A percentile compares a stretch with the other conserved stretches of the same genome.
phyloP scores from a whole-genome alignment of 257 asterid genomes.

The Lycium barbarum region DNA sequence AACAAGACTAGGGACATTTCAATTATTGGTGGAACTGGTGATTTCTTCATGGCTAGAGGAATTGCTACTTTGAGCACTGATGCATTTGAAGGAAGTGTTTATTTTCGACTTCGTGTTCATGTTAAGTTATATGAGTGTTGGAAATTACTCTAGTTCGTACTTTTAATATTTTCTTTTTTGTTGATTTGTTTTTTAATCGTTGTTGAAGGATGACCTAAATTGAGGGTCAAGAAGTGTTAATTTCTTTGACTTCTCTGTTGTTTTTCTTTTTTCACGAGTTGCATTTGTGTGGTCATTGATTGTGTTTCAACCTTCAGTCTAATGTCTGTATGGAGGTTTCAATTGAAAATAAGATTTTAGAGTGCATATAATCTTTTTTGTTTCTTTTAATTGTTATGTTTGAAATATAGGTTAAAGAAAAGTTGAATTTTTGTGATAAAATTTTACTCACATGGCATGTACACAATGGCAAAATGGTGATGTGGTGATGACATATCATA shows the following conservation, averaged over 20 bases:
- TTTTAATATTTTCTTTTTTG: neutral
- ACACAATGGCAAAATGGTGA: no score
- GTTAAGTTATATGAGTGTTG: constrained; percentile 57
- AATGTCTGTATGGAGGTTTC: neutral
- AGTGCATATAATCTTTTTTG: neutral
- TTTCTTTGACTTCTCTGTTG: neutral
- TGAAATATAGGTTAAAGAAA: no score
- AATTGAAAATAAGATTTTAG: neutral
- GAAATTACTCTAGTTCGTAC: constrained; percentile 16
- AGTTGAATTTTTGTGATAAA: no score
- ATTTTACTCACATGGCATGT: no score
- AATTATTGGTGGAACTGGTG: constrained; percentile 58
- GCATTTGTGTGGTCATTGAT: constrained; percentile 10
- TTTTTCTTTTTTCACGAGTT: neutral
- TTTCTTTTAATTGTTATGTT: no score
- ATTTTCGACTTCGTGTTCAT: constrained; percentile 48
- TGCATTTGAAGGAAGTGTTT: constrained; percentile 51
- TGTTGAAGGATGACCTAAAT: no score
- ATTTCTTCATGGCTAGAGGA: constrained; percentile 53
- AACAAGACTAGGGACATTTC: constrained; percentile 55
- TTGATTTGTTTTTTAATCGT: no score
- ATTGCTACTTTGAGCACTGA: constrained; percentile 54
- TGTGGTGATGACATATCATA: no score
- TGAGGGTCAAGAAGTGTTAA: neutral
- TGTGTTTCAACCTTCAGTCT: neutral